Percentiles rank a stretch among this genome's conserved stretches.
Conservation (phyloP, 495 filamentous ascomycete species). For the Penicillium steckii region DNA sequence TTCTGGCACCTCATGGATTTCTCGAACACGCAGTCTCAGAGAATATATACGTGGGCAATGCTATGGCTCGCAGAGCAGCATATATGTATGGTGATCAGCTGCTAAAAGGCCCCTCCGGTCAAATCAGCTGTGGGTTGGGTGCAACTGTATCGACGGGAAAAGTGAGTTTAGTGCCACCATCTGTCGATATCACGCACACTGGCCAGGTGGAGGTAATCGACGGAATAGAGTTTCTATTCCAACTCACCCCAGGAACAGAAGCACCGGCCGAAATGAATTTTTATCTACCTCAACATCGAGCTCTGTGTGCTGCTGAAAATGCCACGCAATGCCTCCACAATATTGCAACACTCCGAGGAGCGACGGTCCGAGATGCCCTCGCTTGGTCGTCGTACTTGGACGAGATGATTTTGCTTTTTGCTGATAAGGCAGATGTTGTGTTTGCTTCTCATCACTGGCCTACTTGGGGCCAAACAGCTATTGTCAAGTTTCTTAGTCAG, state of each 20-base stretch:
- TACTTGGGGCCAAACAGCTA: conserved; percentile 21
- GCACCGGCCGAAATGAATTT: conserved; percentile 26
- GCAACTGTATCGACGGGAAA: conserved; percentile 9
- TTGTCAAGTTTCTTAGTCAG: conserved; percentile 5
- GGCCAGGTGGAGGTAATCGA: conserved; percentile 12
- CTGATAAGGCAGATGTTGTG: conserved; percentile 10
- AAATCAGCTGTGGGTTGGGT: not conserved
- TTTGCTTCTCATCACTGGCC: conserved; percentile 30
- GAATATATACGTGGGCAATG: too few relatives aligned
- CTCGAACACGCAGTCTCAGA: too few relatives aligned
- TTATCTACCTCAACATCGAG: conserved; percentile 18
- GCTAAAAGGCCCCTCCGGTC: too few relatives aligned
- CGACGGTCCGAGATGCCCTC: conserved; percentile 19
- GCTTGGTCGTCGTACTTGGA: conserved; percentile 20
- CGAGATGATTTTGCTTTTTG: conserved; percentile 16
- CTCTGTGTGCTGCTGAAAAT: conserved; percentile 21
- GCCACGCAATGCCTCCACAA: conserved; percentile 28
- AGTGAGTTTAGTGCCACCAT: conserved; percentile 15
- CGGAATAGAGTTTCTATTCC: conserved; percentile 18
- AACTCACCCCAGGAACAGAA: conserved; percentile 23
- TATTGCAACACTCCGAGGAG: conserved; percentile 25
- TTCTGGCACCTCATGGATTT: conserved; percentile 22
- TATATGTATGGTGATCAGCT: too few relatives aligned
- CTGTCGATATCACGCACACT: conserved; percentile 8
- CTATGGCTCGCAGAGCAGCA: too few relatives aligned